Conservation (phyloP, 2,329 filamentous ascomycete genomes). For the Hortaea werneckii region DNA sequence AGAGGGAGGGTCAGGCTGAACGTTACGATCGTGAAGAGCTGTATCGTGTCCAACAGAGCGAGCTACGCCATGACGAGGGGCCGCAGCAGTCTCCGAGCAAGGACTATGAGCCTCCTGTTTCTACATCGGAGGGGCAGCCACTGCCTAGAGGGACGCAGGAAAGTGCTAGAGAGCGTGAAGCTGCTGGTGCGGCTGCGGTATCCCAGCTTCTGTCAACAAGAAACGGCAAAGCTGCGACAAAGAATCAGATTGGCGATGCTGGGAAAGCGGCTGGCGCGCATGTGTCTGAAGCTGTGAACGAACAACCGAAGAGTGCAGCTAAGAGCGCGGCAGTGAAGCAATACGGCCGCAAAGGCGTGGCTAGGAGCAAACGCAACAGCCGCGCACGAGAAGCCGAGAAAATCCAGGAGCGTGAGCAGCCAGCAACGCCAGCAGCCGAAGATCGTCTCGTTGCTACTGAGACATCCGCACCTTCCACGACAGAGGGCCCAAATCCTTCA, state of each 20-base stretch:
- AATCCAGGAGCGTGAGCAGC: neutral
- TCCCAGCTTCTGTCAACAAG: slow-evolving; percentile 17
- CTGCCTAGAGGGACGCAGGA: slow-evolving; percentile 13
- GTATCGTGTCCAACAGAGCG: too few relatives aligned
- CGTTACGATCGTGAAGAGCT: too few relatives aligned
- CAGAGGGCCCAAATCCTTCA: neutral
- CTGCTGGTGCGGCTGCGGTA: slow-evolving; percentile 26
- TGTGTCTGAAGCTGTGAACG: too few relatives aligned
- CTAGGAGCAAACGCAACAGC: too few relatives aligned
- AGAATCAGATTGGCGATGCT: too few relatives aligned
- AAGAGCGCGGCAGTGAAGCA: too few relatives aligned
- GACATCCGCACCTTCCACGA: too few relatives aligned
- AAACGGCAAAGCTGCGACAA: neutral
- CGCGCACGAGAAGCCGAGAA: neutral
- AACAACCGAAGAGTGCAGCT: too few relatives aligned
- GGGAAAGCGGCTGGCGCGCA: too few relatives aligned
- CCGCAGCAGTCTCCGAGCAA: slow-evolving; percentile 16
- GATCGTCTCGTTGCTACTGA: too few relatives aligned
- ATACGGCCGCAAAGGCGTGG: too few relatives aligned
- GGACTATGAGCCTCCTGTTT: slow-evolving; percentile 14
- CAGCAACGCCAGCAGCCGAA: neutral
- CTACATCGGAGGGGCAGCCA: slow-evolving; percentile 8
- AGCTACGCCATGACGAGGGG: neutral
- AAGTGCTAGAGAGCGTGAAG: slow-evolving; percentile 23
- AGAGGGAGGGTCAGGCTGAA: too few relatives aligned